Base-by-base conservation (phyloP, 1,284 basidiomycete genomes). In the Microbotryum lychnidis-dioicae region DNA sequence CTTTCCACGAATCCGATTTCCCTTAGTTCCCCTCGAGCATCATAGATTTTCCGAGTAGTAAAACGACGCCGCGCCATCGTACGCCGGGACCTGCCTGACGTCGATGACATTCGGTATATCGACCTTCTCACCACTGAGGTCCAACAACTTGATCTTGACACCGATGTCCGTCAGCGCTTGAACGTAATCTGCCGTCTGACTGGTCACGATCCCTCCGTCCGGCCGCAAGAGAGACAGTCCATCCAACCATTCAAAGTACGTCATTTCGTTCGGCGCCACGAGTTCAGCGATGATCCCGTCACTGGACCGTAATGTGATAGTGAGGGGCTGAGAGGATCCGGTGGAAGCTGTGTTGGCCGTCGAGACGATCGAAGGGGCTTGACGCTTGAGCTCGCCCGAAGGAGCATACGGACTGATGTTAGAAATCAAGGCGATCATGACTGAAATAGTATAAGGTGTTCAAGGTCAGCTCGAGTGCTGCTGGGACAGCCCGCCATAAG, bases 191-290 rank as follows among this genome's bases (percentile, higher is more conserved):
- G 86, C 85, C 4, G 90, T 90, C 75, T 93, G 89, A 68, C 86
- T 82, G 18, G 88, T 91, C 18, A 84, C 79, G 68, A 91, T 87
- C 33, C 85, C 87, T 16, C 85, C 83, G 71, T 89, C 87, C 88
- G 84, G 79, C 51, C 87, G 79, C 52, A 94, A 79, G 82, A 94
- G 89, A 71, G 91, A 89, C 73, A 97, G 76, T 3, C 92, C 93
- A 74, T 97, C 93, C 1, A 89, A 89, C 93, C 93, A 97, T 76
- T 97, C 93, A 25, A 90, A 88, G 82, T 89, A 91, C 51, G 89
- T 81, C 21, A 87, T 85, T 57, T 84, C 81, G 74, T 93, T 89
- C 10, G 88, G 83, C 2, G 91, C 90, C 69, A 92, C 87, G 66
- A 89, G 82, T 74, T 96, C 90, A 6, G 90, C 87, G 59, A 94